Evolutionary conservation across 805 yeast species (phyloP).

Genomic region (Komagataella mondaviorum): DNA sequence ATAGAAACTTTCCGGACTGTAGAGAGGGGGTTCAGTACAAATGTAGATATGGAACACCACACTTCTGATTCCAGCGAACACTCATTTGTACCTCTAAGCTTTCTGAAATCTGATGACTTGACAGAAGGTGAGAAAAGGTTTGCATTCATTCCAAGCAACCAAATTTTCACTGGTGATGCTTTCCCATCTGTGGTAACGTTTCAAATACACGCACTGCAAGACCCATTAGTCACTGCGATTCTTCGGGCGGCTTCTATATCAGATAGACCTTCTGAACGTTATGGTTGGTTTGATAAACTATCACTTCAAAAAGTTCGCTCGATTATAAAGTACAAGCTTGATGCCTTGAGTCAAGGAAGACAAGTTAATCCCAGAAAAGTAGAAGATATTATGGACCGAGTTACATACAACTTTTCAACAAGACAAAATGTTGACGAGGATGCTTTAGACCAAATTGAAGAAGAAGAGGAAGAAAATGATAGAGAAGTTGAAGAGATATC

Average conservation of each 20-base stretch:
- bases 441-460: constrained; percentile 14
- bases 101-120: neutral
- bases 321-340: constrained; percentile 60
- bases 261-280: constrained; percentile 37
- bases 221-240: constrained; percentile 39
- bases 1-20: constrained; percentile 63
- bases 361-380: constrained; percentile 27
- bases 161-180: constrained; percentile 59
- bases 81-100: neutral
- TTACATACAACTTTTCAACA: constrained; percentile 9
- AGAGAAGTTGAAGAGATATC: constrained; percentile 4
- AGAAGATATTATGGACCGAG: constrained; percentile 27
- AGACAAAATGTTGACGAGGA: constrained; percentile 17
- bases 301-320: constrained; percentile 53
- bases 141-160: constrained; percentile 24
- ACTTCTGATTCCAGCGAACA: neutral
- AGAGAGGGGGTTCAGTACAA: neutral
- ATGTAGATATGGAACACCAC: neutral
- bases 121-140: constrained; percentile 2
- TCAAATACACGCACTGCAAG: constrained; percentile 70
- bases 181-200: constrained; percentile 59
- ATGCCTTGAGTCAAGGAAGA: constrained; percentile 40
- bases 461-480: constrained; percentile 5
- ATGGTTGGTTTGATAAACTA: constrained; percentile 70
- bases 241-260: constrained; percentile 24